These are phyloP conservation scores for Zoysia pacifica DNA, from an alignment of 176 grass and related monocot genomes.

Conservation along the genomic window DNA sequence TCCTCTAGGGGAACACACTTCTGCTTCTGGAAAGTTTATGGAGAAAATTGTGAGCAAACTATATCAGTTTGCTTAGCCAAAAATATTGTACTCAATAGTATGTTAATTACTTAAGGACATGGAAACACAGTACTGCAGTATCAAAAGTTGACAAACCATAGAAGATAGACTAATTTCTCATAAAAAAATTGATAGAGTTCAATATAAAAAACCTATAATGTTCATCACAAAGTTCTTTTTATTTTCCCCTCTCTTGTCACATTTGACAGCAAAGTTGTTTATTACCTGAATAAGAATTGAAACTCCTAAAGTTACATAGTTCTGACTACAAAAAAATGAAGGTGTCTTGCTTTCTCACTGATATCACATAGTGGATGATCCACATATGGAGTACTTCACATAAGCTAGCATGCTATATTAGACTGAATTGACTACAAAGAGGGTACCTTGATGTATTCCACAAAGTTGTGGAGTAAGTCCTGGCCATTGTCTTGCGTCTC, in stretches of 20 bases:
- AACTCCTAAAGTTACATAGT: neutral
- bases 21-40: conserved; percentile 59
- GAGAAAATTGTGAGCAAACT: neutral
- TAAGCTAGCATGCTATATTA: neutral
- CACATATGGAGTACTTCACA: neutral
- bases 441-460: conserved; percentile 91
- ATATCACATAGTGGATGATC: neutral
- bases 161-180: conserved; percentile 1
- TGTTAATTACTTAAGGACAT: neutral
- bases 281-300: neutral
- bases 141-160: neutral
- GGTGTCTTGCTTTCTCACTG: neutral
- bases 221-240: neutral
- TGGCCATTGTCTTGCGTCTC: conserved; percentile 71
- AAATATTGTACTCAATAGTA: conserved; percentile 4
- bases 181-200: neutral
- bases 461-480: conserved; percentile 80
- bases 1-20: conserved; percentile 96
- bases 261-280: neutral
- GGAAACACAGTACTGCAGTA: neutral
- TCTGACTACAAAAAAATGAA: conserved; percentile 14
- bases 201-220: neutral
- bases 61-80: conserved; percentile 18
- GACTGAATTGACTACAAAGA: conserved; percentile 2
- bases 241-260: neutral